Base-by-base conservation (phyloP, 768 basidiomycete species). In the Leccinum subgranulosum region DNA sequence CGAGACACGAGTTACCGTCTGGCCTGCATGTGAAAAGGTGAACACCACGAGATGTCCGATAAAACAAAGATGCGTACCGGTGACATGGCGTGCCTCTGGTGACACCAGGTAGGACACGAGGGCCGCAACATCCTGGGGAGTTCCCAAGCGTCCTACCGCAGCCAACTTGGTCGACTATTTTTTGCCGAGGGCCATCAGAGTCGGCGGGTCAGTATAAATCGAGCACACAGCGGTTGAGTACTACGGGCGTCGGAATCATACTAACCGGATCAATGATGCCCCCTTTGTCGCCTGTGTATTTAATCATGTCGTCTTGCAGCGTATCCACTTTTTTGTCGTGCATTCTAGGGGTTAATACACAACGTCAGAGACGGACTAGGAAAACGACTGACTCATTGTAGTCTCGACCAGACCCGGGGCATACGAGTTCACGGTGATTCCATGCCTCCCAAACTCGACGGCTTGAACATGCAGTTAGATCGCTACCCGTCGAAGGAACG, bases 21-120 rank as follows among this genome's bases (percentile, higher is more conserved):
- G 69, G 46, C 69, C 68, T 70, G 46, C 14, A 47, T 4, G 36
- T 39, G 36, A n/a, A 39, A 8, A 39, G 8, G 36, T 11, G 12
- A 23, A 23, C 14, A 25, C 14, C 21, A 49, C 9, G 17, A 29
- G 19, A 47, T 15, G 11, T 19, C 1, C 21, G n/a, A 43, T 19
- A 34, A 10, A 28, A 45, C 4, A 14, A 17, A 25, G 6, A 17
- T 19, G 51, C 58, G 14, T 58, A 71, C 76, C 75, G 48, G 74
- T 76, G 55, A 78, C 46, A 25, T 66, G 72, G 57, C 63, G 63
- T 12, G 76, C 69, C 19, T 73, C 70, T 4, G 70, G 66, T 2
- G 72, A 73, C 1, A 57, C 73, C 19, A 78, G 61, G 57, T 70
- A 78, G 6, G 73, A 66, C 4, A 78, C 77, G 0, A 78, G 66